Conservation (phyloP, 2,329 filamentous ascomycete species). For the Claviceps purpurea region DNA sequence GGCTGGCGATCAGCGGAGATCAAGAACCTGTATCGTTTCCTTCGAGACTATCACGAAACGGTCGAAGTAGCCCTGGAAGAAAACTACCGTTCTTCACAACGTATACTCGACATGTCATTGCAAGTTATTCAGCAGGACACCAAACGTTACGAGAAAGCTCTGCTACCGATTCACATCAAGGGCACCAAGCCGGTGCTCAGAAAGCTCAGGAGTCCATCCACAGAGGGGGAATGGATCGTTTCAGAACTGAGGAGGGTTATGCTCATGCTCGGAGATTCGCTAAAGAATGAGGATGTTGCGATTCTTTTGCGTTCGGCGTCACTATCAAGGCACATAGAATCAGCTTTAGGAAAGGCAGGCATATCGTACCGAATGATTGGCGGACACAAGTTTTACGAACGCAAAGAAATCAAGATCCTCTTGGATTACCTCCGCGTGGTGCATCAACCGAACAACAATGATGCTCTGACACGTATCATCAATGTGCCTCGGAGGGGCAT, state of each 20-base stretch:
- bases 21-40: slow-evolving; percentile 70
- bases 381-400: slow-evolving; percentile 82
- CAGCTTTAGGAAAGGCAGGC: slow-evolving; percentile 63
- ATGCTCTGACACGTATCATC: slow-evolving; percentile 70
- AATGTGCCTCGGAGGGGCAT: slow-evolving; percentile 74
- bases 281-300: slow-evolving; percentile 67
- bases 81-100: slow-evolving; percentile 85
- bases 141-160: slow-evolving; percentile 62
- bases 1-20: slow-evolving; percentile 90
- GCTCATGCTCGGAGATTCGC: slow-evolving; percentile 57
- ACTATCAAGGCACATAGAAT: slow-evolving; percentile 76
- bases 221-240: slow-evolving; percentile 81
- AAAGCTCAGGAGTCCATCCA: slow-evolving; percentile 51
- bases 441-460: slow-evolving; percentile 73
- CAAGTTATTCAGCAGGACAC: slow-evolving; percentile 85
- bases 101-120: slow-evolving; percentile 67
- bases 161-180: slow-evolving; percentile 67
- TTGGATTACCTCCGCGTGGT: slow-evolving; percentile 82
- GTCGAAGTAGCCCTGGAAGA: slow-evolving; percentile 78
- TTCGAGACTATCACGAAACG: slow-evolving; percentile 62
- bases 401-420: slow-evolving; percentile 73
- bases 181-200: slow-evolving; percentile 73
- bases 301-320: slow-evolving; percentile 76
- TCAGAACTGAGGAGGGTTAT: slow-evolving; percentile 62
- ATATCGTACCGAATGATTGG: slow-evolving; percentile 88